Evolutionary conservation across 2,329 filamentous ascomycete species (phyloP).

Genomic region (Aureobasidium mangrovei): DNA sequence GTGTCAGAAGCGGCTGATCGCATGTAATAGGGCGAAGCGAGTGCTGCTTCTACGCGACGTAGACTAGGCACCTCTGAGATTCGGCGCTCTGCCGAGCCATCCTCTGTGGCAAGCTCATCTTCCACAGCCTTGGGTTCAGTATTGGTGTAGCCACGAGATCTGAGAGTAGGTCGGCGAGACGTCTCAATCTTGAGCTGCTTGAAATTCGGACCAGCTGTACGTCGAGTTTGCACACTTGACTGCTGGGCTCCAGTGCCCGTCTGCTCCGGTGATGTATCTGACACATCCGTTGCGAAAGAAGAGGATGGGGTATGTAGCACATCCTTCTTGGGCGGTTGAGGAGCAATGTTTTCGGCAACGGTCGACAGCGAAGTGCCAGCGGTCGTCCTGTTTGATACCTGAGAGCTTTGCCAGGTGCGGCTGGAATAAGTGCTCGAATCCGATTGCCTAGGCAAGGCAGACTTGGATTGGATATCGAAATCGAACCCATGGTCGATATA

Average conservation of each 20-base stretch:
- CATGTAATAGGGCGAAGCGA: conserved; percentile 13
- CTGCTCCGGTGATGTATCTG: conserved; percentile 1
- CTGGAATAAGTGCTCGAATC: conserved; percentile 73
- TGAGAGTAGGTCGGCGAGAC: conserved; percentile 27
- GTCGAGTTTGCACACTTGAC: conserved; percentile 46
- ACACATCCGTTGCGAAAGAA: conserved; percentile 4
- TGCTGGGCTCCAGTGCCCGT: background rate
- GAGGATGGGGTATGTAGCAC: conserved; percentile 7
- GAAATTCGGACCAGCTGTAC: conserved; percentile 69
- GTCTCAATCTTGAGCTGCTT: conserved; percentile 90
- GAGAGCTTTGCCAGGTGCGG: conserved; percentile 70
- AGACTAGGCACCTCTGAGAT: conserved; percentile 16
- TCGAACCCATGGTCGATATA: conserved; percentile 70
- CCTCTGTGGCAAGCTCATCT: background rate
- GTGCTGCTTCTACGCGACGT: conserved; percentile 8
- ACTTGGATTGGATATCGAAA: conserved; percentile 60
- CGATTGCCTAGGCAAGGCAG: conserved; percentile 64
- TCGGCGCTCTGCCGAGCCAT: background rate
- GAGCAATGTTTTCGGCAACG: conserved; percentile 49
- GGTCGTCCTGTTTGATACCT: conserved; percentile 60
- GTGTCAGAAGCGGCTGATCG: conserved; percentile 16
- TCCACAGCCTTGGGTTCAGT: background rate
- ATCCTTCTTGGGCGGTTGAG: background rate
- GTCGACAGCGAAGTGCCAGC: conserved; percentile 61
- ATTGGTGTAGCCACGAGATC: conserved; percentile 5